phyloP scores from a whole-genome alignment of 140 eudicot genomes.

The Senecio squalidus region DNA sequence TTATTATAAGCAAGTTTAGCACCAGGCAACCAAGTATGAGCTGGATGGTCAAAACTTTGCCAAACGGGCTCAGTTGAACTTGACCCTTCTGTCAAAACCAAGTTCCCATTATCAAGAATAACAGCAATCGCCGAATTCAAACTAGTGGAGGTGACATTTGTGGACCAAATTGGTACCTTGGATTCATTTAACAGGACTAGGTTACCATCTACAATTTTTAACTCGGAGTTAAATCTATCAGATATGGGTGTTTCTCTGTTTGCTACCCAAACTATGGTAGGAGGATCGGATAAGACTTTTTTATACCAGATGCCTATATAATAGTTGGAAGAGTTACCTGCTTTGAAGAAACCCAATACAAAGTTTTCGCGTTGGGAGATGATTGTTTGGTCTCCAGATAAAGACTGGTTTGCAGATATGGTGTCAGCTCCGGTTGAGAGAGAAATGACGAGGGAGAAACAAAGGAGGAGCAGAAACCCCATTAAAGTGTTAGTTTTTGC shows the following conservation, averaged over 20 bases:
- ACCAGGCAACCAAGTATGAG: constrained; percentile 67
- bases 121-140: constrained; percentile 15
- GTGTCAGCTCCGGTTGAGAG: background rate
- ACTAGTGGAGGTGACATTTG: constrained; percentile 6
- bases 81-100: constrained; percentile 22
- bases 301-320: constrained; percentile 9
- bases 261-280: constrained; percentile 14
- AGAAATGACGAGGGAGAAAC: constrained; percentile 5
- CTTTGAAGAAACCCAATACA: constrained; percentile 23
- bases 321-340: constrained; percentile 12
- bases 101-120: constrained; percentile 37
- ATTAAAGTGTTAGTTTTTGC: background rate
- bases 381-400: constrained; percentile 21
- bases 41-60: constrained; percentile 68
- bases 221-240: background rate
- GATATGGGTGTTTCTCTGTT: constrained; percentile 2
- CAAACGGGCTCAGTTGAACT: constrained; percentile 32
- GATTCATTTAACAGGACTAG: constrained; percentile 5
- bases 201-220: background rate
- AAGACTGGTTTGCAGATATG: constrained; percentile 12
- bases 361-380: constrained; percentile 18
- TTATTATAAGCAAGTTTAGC: constrained; percentile 47
- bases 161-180: constrained; percentile 23
- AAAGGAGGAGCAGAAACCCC: constrained; percentile 11
- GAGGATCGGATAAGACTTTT: background rate